These are phyloP conservation scores for Trematosphaeria pertusa DNA, from an alignment of 2,329 filamentous ascomycete genomes.

Conservation along the genomic window DNA sequence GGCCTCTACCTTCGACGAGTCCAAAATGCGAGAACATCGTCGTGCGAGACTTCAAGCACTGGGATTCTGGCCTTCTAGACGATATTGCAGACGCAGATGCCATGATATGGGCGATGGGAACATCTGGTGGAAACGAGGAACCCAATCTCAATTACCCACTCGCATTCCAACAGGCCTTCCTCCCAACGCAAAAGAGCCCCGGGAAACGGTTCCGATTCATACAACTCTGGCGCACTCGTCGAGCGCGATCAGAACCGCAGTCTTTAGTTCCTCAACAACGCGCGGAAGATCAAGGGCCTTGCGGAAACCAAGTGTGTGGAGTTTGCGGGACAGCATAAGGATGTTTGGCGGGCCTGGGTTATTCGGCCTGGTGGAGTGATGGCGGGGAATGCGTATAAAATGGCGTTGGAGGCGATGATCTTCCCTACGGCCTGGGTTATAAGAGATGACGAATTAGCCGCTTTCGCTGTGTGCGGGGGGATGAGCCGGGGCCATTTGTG, in stretches of 20 bases:
- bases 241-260: conserved; percentile 18
- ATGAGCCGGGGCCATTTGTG: no score
- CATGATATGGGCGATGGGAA: conserved; percentile 30
- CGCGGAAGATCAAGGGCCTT: conserved; percentile 23
- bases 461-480: no score
- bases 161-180: conserved; percentile 20
- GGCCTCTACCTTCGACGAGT: conserved; percentile 5
- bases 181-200: not conserved
- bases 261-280: conserved; percentile 16
- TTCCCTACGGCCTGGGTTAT: no score
- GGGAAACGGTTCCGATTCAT: conserved; percentile 19
- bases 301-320: conserved; percentile 16
- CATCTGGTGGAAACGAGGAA: conserved; percentile 18
- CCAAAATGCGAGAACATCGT: conserved; percentile 23
- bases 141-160: conserved; percentile 24
- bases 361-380: conserved; percentile 24
- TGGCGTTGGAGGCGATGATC: no score
- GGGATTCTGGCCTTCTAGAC: conserved; percentile 2
- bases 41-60: conserved; percentile 17
- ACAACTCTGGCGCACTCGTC: conserved; percentile 22
- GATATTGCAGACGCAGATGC: conserved; percentile 23
- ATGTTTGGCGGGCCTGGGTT: conserved; percentile 20
- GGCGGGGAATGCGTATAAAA: conserved; percentile 2
- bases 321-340: conserved; percentile 16
- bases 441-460: no score